Evolutionary conservation across 768 basidiomycete species (phyloP).

Genomic region (Naematelia aurantialba): DNA sequence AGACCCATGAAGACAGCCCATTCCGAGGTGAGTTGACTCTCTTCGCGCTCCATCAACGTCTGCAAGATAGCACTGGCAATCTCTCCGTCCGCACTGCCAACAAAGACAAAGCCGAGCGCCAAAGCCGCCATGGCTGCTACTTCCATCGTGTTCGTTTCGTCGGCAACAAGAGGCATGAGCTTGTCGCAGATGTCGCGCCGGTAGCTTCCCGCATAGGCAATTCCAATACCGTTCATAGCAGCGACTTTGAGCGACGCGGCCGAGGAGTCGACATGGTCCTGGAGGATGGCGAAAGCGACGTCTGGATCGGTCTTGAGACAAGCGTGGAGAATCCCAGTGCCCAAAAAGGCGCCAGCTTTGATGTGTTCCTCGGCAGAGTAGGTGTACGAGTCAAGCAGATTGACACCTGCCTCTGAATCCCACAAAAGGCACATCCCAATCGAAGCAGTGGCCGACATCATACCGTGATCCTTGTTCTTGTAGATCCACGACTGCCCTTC

Average conservation of each 20-base stretch:
- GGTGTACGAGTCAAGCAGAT: conserved; percentile 94
- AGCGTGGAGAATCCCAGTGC: conserved; percentile 86
- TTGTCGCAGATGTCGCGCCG: conserved; percentile 74
- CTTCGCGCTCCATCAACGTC: conserved; percentile 65
- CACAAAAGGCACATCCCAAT: conserved; percentile 88
- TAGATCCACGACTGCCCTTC: conserved; percentile 98
- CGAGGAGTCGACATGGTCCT: conserved; percentile 83
- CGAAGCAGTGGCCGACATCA: conserved; percentile 94
- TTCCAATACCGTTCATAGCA: conserved; percentile 82
- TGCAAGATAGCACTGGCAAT: conserved; percentile 84
- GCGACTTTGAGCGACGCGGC: conserved; percentile 76
- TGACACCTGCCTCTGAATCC: conserved; percentile 91
- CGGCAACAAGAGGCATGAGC: conserved; percentile 75
- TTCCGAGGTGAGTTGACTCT: conserved; percentile 74
- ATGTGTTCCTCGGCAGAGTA: conserved; percentile 95
- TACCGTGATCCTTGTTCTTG: conserved; percentile 99
- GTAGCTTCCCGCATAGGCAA: conserved; percentile 92
- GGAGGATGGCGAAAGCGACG: conserved; percentile 81
- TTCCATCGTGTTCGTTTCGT: conserved; percentile 81
- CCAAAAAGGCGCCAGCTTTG: conserved; percentile 94
- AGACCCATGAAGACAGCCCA: conserved; percentile 89
- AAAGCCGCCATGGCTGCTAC: conserved; percentile 79
- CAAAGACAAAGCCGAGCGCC: conserved; percentile 89
- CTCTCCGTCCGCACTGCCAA: conserved; percentile 91
- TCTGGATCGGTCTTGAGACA: conserved; percentile 89